phyloP scores from a whole-genome alignment of 1,284 basidiomycete genomes.

The Entoloma clypeatum region DNA sequence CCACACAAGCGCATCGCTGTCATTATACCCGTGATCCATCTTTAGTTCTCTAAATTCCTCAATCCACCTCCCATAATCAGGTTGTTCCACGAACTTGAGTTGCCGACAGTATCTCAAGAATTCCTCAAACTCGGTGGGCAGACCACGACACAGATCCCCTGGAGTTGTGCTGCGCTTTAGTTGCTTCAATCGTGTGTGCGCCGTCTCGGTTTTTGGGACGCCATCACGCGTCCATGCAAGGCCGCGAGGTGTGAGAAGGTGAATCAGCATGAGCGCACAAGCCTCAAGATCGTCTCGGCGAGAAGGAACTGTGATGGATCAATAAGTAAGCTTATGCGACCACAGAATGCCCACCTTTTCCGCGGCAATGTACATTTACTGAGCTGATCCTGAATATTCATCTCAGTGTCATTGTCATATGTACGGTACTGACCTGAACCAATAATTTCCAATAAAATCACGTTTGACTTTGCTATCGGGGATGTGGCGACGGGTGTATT shows the following conservation, averaged over 20 bases:
- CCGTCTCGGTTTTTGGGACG: conserved; percentile 61
- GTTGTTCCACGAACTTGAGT: conserved; percentile 60
- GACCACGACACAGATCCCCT: conserved; percentile 64
- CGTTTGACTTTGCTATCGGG: conserved; percentile 60
- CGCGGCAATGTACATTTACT: conserved; percentile 69
- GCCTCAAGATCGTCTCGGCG: conserved; percentile 75
- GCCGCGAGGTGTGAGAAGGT: conserved; percentile 70
- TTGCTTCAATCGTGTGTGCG: conserved; percentile 57
- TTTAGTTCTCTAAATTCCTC: conserved; percentile 57
- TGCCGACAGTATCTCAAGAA: conserved; percentile 66
- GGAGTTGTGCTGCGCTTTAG: conserved; percentile 55
- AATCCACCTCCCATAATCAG: conserved; percentile 63
- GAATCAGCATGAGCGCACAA: conserved; percentile 70
- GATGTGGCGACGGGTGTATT: conserved; percentile 57
- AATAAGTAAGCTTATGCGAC: conserved; percentile 5
- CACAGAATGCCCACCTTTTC: conserved; percentile 47
- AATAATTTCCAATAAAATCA: conserved; percentile 78
- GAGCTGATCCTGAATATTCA: conserved; percentile 37
- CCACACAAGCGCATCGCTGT: conserved; percentile 65
- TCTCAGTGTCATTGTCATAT: background rate
- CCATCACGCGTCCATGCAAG: conserved; percentile 74
- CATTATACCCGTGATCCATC: conserved; percentile 51
- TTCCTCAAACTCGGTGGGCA: conserved; percentile 69
- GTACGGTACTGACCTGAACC: conserved; percentile 49
- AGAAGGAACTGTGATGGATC: conserved; percentile 52